Base-by-base conservation (phyloP, 441 rosid species). In the Populus trichocarpa region DNA sequence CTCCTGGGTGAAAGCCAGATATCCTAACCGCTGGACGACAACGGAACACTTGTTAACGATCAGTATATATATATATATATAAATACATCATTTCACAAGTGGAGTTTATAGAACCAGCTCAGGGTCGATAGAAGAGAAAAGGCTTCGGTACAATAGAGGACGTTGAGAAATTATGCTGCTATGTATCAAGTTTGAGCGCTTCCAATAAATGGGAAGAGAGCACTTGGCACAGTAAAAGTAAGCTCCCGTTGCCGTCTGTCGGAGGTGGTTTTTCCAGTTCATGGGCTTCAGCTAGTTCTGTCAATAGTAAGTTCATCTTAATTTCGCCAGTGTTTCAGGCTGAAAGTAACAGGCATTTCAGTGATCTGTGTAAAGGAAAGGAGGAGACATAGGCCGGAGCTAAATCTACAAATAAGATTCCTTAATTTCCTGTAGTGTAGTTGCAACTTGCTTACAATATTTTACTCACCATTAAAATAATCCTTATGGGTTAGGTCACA, bases 1-100 rank as follows among this genome's bases (percentile, higher is more conserved):
- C 92, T 88, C 88, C 88, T 90, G 93, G 96, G 98, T 92, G 97
- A 96, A 92, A 93, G 96, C 94, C 99, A 93, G 91, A 88, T 86
- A 92, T 96, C 96, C 98, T 94, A 40, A 94, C 98, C 97, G 84
- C 98, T 94, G 92, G 96, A 94, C 96, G 88, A 92, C 96, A 90
- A 91, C 90, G 89, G 94, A 89, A 2, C 3, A 50, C 2, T 13
- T 42, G 16, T 3, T 42, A 0, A 0, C 42, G 12, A 38, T 38
- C 42, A 36, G 11, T 36, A 0, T 42, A 0, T 42, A 12, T 42
- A 4, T 46, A 13, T 46, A 46, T 50, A 5, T 50, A 50, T 16
- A 50, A 14, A 0, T 4, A 2, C 0, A 5, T 14, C 6, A 0
- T 5, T 16, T 16, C 20, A 50, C 7, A 50, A 50, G 59, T 4